These are phyloP conservation scores for Phytophthora capsici DNA, from an alignment of 352 stramenopile genomes.

Conservation along the genomic window DNA sequence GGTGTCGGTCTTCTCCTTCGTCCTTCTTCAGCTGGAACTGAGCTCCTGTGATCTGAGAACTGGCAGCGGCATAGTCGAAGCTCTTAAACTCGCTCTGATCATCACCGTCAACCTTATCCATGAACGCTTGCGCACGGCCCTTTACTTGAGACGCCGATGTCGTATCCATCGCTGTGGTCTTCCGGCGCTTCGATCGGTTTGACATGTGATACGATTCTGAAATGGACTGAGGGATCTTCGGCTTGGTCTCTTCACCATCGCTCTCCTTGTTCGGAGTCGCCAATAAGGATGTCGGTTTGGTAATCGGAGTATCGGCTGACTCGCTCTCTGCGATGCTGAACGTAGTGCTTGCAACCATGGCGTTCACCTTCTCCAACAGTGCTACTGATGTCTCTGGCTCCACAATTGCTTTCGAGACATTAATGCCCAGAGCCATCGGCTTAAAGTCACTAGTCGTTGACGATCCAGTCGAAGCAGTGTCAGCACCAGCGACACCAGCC, in stretches of 20 bases:
- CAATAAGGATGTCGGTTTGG: conserved; percentile 5
- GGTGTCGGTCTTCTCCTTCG: conserved; percentile 17
- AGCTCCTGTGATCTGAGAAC: conserved; percentile 45
- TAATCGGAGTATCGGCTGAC: conserved; percentile 1
- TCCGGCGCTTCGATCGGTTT: conserved; percentile 71
- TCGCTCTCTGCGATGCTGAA: conserved; percentile 67
- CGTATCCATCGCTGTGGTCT: conserved; percentile 43
- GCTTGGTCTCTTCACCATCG: conserved; percentile 8
- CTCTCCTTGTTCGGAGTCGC: conserved; percentile 18
- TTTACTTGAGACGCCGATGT: conserved; percentile 44
- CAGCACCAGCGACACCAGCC: conserved; percentile 27
- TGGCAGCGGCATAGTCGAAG: conserved; percentile 69
- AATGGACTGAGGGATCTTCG: conserved; percentile 68
- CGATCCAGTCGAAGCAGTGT: conserved; percentile 14
- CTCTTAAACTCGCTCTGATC: conserved; percentile 32
- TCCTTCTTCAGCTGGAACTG: conserved; percentile 61
- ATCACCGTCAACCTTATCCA: conserved; percentile 47
- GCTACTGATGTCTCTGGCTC: conserved; percentile 21
- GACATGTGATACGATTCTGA: conserved; percentile 79
- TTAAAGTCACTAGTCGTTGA: conserved; percentile 10
- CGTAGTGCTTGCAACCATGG: conserved; percentile 57
- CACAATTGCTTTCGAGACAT: conserved; percentile 1
- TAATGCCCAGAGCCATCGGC: conserved; percentile 31
- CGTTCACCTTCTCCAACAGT: conserved; percentile 63
- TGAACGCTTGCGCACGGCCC: conserved; percentile 48